Conservation (phyloP, 805 yeast species). For the Ogataea angusta region DNA sequence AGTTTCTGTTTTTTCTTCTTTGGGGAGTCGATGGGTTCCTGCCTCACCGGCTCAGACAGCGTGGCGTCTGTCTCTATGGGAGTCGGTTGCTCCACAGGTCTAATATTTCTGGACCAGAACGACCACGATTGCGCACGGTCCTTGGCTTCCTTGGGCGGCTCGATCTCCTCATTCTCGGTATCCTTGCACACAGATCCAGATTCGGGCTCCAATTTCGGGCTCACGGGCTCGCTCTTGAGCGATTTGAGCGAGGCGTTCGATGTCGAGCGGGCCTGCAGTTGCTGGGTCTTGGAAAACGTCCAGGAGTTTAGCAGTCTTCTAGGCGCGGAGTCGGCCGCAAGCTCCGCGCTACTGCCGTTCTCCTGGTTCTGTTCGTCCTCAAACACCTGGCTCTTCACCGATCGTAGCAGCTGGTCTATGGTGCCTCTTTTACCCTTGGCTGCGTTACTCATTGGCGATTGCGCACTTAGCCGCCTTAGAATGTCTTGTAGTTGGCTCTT, state of each 20-base stretch:
- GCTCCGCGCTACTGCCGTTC: background rate
- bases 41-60: conserved; percentile 22
- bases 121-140: conserved; percentile 28
- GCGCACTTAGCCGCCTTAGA: background rate
- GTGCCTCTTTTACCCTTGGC: conserved; percentile 9
- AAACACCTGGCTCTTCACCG: conserved; percentile 23
- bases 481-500: background rate
- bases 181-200: conserved; percentile 13
- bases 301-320: conserved; percentile 1
- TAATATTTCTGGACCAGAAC: conserved; percentile 22
- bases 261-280: background rate
- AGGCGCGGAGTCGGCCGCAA: background rate
- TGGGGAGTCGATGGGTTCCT: conserved; percentile 7
- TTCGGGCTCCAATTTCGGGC: background rate
- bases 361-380: conserved; percentile 15
- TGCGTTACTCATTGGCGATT: conserved; percentile 1
- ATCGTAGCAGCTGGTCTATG: conserved; percentile 9
- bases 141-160: conserved; percentile 4
- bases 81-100: background rate
- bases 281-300: conserved; percentile 1
- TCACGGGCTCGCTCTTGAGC: background rate
- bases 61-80: conserved; percentile 6
- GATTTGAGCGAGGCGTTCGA: conserved; percentile 1
- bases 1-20: conserved; percentile 14
- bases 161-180: conserved; percentile 13